Percentiles rank a stretch among this genome's conserved stretches.
These are phyloP conservation scores for Coix lacrymajobi DNA, from an alignment of 176 grass and related monocot genomes.

Conservation along the genomic window DNA sequence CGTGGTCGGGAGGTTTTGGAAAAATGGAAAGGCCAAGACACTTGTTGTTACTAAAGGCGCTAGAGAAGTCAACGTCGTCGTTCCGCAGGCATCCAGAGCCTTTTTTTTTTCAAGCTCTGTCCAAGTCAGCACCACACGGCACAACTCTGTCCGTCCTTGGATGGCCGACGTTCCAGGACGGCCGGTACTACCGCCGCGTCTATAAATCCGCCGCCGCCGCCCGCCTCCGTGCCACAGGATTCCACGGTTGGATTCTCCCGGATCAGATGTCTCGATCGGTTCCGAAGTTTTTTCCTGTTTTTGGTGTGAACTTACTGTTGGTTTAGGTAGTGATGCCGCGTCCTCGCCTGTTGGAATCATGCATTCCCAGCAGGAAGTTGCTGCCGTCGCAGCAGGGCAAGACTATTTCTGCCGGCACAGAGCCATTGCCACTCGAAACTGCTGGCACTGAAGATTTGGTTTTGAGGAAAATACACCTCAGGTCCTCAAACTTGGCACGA, in stretches of 20 bases:
- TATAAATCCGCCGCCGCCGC: not conserved
- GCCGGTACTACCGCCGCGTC: not conserved
- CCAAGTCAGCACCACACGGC: not conserved
- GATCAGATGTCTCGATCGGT: not conserved
- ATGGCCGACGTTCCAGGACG: not conserved
- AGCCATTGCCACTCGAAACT: not conserved
- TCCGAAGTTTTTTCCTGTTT: not conserved
- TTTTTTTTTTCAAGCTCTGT: not conserved
- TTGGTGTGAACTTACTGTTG: conserved; percentile 13
- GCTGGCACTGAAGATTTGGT: no score
- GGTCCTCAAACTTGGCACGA: no score
- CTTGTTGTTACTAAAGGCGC: no score
- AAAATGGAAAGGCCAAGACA: not conserved
- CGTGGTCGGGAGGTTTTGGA: no score
- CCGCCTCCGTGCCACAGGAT: not conserved
- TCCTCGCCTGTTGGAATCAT: not conserved
- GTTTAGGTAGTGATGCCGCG: not conserved
- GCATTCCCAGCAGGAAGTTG: not conserved
- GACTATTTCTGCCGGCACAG: not conserved
- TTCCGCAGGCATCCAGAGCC: not conserved
- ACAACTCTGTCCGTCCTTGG: not conserved
- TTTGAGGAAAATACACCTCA: no score
- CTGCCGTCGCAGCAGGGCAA: not conserved
- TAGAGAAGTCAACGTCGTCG: conserved; percentile 6
- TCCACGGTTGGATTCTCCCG: not conserved